Evolutionary conservation across 2,329 filamentous ascomycete species (phyloP).

Genomic region (Colletotrichum sp.): DNA sequence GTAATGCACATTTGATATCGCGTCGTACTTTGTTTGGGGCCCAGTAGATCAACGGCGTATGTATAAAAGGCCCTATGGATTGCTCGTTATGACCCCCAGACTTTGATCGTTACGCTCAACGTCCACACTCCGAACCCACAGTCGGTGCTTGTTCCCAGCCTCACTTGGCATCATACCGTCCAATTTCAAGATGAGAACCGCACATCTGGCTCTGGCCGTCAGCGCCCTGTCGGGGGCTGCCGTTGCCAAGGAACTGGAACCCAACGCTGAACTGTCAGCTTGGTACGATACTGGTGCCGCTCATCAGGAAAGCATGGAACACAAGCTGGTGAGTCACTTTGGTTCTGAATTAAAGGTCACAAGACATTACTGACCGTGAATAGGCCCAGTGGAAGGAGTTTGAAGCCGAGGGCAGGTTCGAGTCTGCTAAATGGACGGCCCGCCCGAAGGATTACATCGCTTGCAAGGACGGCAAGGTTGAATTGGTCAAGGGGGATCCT

Average conservation of each 20-base stretch:
- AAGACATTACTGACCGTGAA: neutral
- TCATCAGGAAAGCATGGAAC: constrained; percentile 21
- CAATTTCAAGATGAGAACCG: neutral
- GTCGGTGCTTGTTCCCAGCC: neutral
- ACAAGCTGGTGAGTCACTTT: constrained; percentile 16
- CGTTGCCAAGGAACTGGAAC: constrained; percentile 20
- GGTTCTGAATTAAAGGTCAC: neutral
- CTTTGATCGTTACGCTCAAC: neutral
- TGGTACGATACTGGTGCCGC: constrained; percentile 22
- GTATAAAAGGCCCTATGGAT: neutral
- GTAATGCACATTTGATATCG: neutral
- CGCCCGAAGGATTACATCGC: constrained; percentile 22
- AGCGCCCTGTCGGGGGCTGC: neutral
- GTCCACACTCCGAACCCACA: neutral
- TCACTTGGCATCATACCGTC: neutral
- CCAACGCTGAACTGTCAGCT: constrained; percentile 15
- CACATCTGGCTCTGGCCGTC: neutral
- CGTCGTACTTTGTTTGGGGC: neutral
- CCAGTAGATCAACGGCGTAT: neutral
- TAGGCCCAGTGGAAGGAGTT: constrained; percentile 36
- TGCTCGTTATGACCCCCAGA: neutral
- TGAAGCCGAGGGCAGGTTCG: constrained; percentile 35
- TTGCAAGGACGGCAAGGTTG: constrained; percentile 44
- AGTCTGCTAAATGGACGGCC: constrained; percentile 35
- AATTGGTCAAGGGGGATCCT: constrained; percentile 42